Evolutionary conservation across 2,329 filamentous ascomycete genomes (phyloP).

Genomic region (Botrytis pseudocinerea): DNA sequence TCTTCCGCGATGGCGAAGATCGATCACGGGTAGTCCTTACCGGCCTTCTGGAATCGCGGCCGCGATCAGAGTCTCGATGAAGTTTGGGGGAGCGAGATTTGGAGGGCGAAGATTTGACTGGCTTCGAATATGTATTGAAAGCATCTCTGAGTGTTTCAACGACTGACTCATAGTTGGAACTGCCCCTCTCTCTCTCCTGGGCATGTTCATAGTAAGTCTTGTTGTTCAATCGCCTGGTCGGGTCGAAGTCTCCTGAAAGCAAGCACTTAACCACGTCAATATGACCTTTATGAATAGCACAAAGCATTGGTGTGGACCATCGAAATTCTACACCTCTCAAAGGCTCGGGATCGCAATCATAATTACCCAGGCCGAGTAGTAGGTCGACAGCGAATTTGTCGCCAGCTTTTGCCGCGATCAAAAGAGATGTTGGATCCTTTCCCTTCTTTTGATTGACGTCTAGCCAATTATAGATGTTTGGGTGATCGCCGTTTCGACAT

Average conservation of each 20-base stretch:
- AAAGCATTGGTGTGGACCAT: constrained; percentile 87
- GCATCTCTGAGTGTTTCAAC: constrained; percentile 75
- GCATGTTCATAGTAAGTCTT: constrained; percentile 88
- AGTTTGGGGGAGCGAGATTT: constrained; percentile 54
- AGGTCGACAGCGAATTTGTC: constrained; percentile 59
- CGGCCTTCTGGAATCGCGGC: constrained; percentile 33
- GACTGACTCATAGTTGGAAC: constrained; percentile 89
- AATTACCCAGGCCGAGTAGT: constrained; percentile 52
- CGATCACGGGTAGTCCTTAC: constrained; percentile 32
- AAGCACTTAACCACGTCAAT: constrained; percentile 81
- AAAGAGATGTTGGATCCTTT: constrained; percentile 82
- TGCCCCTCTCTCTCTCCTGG: constrained; percentile 64
- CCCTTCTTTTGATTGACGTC: constrained; percentile 50
- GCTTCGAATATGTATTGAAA: constrained; percentile 64
- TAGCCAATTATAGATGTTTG: constrained; percentile 61
- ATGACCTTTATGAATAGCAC: constrained; percentile 87
- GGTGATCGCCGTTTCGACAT: constrained; percentile 60
- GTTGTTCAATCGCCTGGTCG: constrained; percentile 71
- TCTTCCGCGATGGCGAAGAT: constrained; percentile 34
- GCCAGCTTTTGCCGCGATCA: constrained; percentile 87
- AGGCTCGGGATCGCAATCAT: constrained; percentile 68
- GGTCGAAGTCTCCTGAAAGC: constrained; percentile 80
- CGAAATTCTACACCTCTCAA: constrained; percentile 59
- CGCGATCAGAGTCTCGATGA: constrained; percentile 42
- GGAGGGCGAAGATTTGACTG: constrained; percentile 47